These are phyloP conservation scores for Arthroderma sp. DNA, from an alignment of 2,329 filamentous ascomycete genomes.

Conservation along the genomic window DNA sequence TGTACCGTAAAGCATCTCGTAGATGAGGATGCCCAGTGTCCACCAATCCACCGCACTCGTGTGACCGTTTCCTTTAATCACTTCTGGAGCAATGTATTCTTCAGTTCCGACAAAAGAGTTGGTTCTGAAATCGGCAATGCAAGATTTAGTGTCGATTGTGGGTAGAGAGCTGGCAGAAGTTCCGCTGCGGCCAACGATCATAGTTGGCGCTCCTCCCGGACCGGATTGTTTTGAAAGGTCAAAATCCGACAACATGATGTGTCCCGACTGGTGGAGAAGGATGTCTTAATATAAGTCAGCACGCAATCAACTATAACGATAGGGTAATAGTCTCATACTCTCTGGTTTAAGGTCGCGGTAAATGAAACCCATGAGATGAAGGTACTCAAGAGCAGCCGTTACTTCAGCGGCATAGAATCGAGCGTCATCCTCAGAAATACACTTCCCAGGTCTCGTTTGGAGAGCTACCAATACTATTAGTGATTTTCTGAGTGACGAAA, in stretches of 20 bases:
- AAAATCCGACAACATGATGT: slow-evolving; percentile 99
- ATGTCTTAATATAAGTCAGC: slow-evolving; percentile 56
- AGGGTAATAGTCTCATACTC: slow-evolving; percentile 47
- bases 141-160: slow-evolving; percentile 97
- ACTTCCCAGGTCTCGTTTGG: slow-evolving; percentile 93
- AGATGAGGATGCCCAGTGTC: slow-evolving; percentile 93
- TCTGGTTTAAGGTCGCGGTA: slow-evolving; percentile 97
- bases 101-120: slow-evolving; percentile 98
- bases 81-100: slow-evolving; percentile 96
- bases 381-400: slow-evolving; percentile 87
- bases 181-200: slow-evolving; percentile 88
- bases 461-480: slow-evolving; percentile 46
- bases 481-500: background rate
- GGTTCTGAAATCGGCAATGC: slow-evolving; percentile 94
- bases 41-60: slow-evolving; percentile 99
- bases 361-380: slow-evolving; percentile 98
- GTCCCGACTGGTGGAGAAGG: slow-evolving; percentile 92
- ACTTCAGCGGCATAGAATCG: slow-evolving; percentile 97
- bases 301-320: background rate
- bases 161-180: slow-evolving; percentile 76
- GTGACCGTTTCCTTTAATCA: slow-evolving; percentile 96
- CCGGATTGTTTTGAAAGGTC: slow-evolving; percentile 97
- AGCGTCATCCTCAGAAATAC: slow-evolving; percentile 90
- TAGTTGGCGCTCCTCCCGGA: slow-evolving; percentile 86
- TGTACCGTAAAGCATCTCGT: slow-evolving; percentile 97